A percentile compares a stretch with the other conserved stretches of the same genome.
Conservation (phyloP, 2,329 filamentous ascomycete genomes). For the Colletotrichum limetticola region DNA sequence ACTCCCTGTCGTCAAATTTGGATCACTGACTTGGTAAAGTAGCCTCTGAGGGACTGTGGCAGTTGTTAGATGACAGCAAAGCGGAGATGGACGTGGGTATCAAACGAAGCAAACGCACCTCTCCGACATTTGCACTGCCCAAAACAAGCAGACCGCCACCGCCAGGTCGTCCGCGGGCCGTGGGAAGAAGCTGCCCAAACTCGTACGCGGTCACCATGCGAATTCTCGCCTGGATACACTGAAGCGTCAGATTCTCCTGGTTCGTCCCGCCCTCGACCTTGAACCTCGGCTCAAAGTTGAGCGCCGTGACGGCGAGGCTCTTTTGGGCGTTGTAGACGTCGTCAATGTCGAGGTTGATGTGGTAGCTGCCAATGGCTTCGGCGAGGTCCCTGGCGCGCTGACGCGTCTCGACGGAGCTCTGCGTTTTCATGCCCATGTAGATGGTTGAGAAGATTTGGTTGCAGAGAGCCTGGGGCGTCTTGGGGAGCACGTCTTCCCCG, state of each 20-base stretch:
- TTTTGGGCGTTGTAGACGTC: slow-evolving; percentile 69
- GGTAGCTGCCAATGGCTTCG: slow-evolving; percentile 74
- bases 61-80: neutral
- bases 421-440: slow-evolving; percentile 78
- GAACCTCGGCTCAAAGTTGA: slow-evolving; percentile 65
- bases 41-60: slow-evolving; percentile 48
- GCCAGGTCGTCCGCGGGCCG: slow-evolving; percentile 64
- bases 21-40: slow-evolving; percentile 71
- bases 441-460: slow-evolving; percentile 60
- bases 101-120: slow-evolving; percentile 10
- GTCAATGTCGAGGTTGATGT: slow-evolving; percentile 81
- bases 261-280: slow-evolving; percentile 71
- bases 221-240: slow-evolving; percentile 55
- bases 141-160: slow-evolving; percentile 73
- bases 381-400: slow-evolving; percentile 71
- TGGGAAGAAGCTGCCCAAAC: slow-evolving; percentile 72
- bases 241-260: slow-evolving; percentile 72
- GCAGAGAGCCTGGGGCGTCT: slow-evolving; percentile 66
- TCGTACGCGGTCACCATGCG: slow-evolving; percentile 72
- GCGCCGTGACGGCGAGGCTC: slow-evolving; percentile 66
- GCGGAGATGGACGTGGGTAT: slow-evolving; percentile 21
- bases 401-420: slow-evolving; percentile 73
- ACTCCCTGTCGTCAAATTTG: neutral
- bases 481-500: slow-evolving; percentile 52
- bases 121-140: slow-evolving; percentile 73